These are phyloP conservation scores for Rubus idaeus DNA, from an alignment of 306 rosid genomes.

Conservation along the genomic window DNA sequence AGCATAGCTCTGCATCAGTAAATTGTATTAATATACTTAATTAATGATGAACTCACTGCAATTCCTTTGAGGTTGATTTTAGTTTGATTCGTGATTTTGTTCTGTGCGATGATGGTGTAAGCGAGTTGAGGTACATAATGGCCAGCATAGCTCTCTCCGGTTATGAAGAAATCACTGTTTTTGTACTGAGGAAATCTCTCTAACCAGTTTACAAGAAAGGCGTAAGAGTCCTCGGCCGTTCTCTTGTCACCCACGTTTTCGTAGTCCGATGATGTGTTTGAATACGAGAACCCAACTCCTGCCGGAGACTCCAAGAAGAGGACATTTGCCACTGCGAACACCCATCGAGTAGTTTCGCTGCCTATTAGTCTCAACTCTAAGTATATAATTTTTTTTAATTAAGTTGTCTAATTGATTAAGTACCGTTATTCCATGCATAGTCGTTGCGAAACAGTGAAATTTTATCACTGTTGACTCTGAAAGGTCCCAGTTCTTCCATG, in stretches of 20 bases:
- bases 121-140: conserved; percentile 67
- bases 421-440: conserved; percentile 47
- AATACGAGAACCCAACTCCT: conserved; percentile 69
- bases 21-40: background rate
- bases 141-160: conserved; percentile 76
- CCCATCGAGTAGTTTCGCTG: background rate
- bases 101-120: conserved; percentile 36
- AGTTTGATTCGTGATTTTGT: conserved; percentile 32
- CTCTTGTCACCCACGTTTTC: conserved; percentile 43
- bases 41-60: conserved; percentile 43
- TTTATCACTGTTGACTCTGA: conserved; percentile 53
- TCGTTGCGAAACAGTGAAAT: conserved; percentile 41
- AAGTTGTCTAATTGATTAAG: background rate
- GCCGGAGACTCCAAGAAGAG: conserved; percentile 66
- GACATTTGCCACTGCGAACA: conserved; percentile 54
- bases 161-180: conserved; percentile 45
- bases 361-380: background rate
- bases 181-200: conserved; percentile 60
- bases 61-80: conserved; percentile 56
- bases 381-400: background rate
- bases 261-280: conserved; percentile 45
- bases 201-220: conserved; percentile 56
- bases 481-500: conserved; percentile 69
- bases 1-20: background rate
- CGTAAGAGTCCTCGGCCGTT: conserved; percentile 55